Conservation (phyloP, 1,284 basidiomycete species). For the Ustilago bromivora region DNA sequence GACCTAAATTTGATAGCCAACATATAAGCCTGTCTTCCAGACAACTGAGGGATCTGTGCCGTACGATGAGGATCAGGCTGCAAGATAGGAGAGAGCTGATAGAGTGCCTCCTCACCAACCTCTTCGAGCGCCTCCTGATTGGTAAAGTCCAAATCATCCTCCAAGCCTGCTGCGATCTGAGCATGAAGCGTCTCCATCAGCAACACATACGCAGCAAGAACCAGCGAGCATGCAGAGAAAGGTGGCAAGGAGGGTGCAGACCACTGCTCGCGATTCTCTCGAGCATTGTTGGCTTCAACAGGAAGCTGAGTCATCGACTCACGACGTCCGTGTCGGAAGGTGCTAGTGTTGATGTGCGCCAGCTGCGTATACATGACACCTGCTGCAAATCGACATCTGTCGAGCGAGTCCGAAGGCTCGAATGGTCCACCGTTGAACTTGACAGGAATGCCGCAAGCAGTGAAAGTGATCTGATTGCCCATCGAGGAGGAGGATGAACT, state of each 20-base stretch:
- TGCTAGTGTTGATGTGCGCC: slow-evolving; percentile 43
- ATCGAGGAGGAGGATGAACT: slow-evolving; percentile 25
- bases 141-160: slow-evolving; percentile 39
- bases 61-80: slow-evolving; percentile 35
- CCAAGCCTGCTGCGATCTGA: slow-evolving; percentile 40
- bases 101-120: slow-evolving; percentile 21
- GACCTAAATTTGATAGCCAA: slow-evolving; percentile 36
- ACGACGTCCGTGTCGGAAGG: slow-evolving; percentile 44
- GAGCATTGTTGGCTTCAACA: slow-evolving; percentile 25
- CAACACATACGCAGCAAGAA: slow-evolving; percentile 57
- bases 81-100: slow-evolving; percentile 40
- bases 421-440: slow-evolving; percentile 58
- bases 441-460: slow-evolving; percentile 33
- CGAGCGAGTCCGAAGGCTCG: slow-evolving; percentile 51
- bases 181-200: slow-evolving; percentile 61
- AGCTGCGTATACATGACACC: slow-evolving; percentile 53
- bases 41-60: slow-evolving; percentile 20
- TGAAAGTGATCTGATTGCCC: slow-evolving; percentile 16
- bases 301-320: slow-evolving; percentile 37
- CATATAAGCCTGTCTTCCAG: slow-evolving; percentile 32
- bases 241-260: slow-evolving; percentile 57
- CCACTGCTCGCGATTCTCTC: slow-evolving; percentile 45
- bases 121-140: slow-evolving; percentile 25
- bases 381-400: slow-evolving; percentile 56
- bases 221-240: slow-evolving; percentile 59